Base-by-base conservation (phyloP, 352 stramenopile species). In the Phytophthora hibernalis region DNA sequence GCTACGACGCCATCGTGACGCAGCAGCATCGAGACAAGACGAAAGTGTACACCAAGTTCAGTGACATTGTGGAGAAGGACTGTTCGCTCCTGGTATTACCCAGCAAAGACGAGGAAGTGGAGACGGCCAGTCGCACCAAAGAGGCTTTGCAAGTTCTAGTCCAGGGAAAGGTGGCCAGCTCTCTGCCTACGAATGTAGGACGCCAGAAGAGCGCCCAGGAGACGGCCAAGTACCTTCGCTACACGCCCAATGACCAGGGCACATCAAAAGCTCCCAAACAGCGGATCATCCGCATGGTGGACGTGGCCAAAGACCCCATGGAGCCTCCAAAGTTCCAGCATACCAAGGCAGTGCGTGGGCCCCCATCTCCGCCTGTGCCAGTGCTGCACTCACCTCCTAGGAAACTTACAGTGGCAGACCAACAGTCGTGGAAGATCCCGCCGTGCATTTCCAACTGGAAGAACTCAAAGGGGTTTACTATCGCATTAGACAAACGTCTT, bases 401-500 rank as follows among this genome's bases (percentile, higher is more conserved):
- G 70, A 97, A 98, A 70, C 68, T 98, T 20, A 98, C 93, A 15
- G 91, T 98, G 16, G 71, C 93, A 26, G 96, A 98, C 67, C 92
- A 98, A 75, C 88, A 98, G 75, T 92, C 92, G 63, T 99, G 98
- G 98, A 99, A 99, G 84, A 98, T 99, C 63, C 98, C 98, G 18
- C 97, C 98, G 12, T 98, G 97, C 71, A 98, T 99, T 63, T 99
- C 96, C 30, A 99, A 99, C 77, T 99, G 97, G 98, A 99, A 99
- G 74, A 99, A 99, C 85, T 93, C 93, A 0, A 96, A 97, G 48
- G 98, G 98, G 0, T 99, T 99, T 74, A 99, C 97, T 7, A 99
- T 99, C 76, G 97, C 98, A 22, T 79, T 99, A 37, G 98, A 99
- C 80, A 99, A 99, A 85, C 94, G 98, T 28, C 89, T 99, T 16